Evolutionary conservation across 148 eudicot genomes (phyloP), one percentile per base, ranked within the genome.

Genomic region (Mesembryanthemum crystallinum): DNA sequence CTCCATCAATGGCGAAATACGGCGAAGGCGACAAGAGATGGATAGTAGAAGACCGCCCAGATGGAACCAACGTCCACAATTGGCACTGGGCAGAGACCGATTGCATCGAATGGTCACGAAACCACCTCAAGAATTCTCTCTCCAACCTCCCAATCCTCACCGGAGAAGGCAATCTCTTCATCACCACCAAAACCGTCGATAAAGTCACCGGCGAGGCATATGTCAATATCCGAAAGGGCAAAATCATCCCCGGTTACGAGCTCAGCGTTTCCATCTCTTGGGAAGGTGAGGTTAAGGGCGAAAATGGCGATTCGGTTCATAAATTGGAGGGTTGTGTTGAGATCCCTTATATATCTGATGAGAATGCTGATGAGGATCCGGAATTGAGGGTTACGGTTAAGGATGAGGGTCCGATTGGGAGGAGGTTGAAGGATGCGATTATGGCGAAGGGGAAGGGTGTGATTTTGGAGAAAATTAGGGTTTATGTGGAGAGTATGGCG

Each of bases 31-130:
- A 92, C 86, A 89, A 87, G 58, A 77, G 97, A 1, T 95, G 98
- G 96, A 95, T 95, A 74, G 98, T 95, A 4, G 81, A 82, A 33
- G 98, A 95, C 45, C 80, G 98, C 5, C 86, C 96, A 3, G 97
- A 95, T 77, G 97, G 98, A 21, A 84, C 98, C 24, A 95, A 95
- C 76, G 97, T 95, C 73, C 97, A 95, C 88, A 95, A 95, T 75
- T 92, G 98, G 97, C 98, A 95, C 84, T 95, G 98, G 98, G 82
- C 96, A 0, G 98, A 92, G 45, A 95, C 98, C 30, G 87, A 95
- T 60, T 95, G 98, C 49, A 71, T 95, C 68, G 97, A 89, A 15
- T 95, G 93, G 91, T 89, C 98, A 0, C 78, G 86, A 1, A 78
- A 66, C 30, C 81, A 85, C 55, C 84, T 95, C 64, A 24, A 80